Evolutionary conservation across 2,329 filamentous ascomycete species (phyloP).

Genomic region (Cryphonectria carpinicola): DNA sequence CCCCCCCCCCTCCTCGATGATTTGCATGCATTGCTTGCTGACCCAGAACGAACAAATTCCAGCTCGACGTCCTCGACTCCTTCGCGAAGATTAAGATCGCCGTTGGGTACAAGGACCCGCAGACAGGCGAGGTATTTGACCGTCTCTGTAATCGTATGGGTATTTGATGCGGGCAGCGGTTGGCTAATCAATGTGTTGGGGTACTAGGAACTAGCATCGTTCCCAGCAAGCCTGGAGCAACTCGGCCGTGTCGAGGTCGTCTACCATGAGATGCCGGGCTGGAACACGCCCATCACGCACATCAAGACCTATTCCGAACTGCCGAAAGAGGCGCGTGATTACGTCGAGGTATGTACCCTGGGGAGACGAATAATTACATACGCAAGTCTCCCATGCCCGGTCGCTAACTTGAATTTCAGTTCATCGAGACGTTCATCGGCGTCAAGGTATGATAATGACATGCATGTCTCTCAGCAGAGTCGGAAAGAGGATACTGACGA

Average conservation of each 20-base stretch:
- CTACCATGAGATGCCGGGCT: slow-evolving; percentile 71
- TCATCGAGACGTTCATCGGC: slow-evolving; percentile 67
- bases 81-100: slow-evolving; percentile 77
- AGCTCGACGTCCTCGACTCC: slow-evolving; percentile 70
- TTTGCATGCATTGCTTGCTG: slow-evolving; percentile 69
- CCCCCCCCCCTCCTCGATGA: slow-evolving; percentile 36
- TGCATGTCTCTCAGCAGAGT: not conserved
- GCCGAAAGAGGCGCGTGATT: slow-evolving; percentile 65
- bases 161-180: not conserved
- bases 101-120: slow-evolving; percentile 65
- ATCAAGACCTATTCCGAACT: slow-evolving; percentile 64
- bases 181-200: not conserved
- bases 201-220: slow-evolving; percentile 54
- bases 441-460: slow-evolving; percentile 43
- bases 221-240: slow-evolving; percentile 65
- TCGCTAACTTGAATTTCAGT: slow-evolving; percentile 22
- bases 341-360: slow-evolving; percentile 51
- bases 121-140: slow-evolving; percentile 40
- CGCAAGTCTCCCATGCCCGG: too few species aligned
- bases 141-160: not conserved
- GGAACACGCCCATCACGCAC: slow-evolving; percentile 67
- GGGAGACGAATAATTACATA: too few species aligned
- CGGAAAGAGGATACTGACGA: not conserved
- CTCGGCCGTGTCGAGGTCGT: slow-evolving; percentile 65
- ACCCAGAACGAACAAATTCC: slow-evolving; percentile 55